A percentile compares a stretch with the other conserved stretches of the same genome.
Conservation (phyloP, 805 yeast species). For the Saccharomyces paradoxus region DNA sequence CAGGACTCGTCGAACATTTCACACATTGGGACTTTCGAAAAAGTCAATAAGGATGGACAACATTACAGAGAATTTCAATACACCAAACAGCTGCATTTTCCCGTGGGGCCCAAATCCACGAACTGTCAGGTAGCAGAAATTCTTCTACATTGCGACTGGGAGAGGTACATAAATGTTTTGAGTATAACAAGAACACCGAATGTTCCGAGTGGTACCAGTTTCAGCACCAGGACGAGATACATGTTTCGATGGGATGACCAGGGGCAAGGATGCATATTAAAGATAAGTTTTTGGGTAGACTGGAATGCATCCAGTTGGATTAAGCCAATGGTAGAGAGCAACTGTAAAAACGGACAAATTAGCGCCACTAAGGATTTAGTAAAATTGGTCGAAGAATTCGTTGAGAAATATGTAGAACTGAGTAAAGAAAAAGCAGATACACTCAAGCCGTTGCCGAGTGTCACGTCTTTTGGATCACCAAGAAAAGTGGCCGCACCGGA, state of each 20-base stretch:
- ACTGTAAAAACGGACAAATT: conserved; percentile 68
- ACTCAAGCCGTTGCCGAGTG: background rate
- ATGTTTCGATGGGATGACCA: conserved; percentile 62
- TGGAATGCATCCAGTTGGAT: conserved; percentile 92
- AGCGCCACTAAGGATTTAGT: conserved; percentile 44
- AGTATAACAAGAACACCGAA: conserved; percentile 73
- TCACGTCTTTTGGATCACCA: background rate
- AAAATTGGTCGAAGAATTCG: conserved; percentile 14
- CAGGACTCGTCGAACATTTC: conserved; percentile 34
- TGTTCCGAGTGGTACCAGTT: conserved; percentile 84
- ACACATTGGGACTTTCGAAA: conserved; percentile 28
- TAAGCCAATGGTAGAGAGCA: conserved; percentile 76
- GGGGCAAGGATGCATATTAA: conserved; percentile 33
- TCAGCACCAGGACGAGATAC: conserved; percentile 63
- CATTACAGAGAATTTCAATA: conserved; percentile 53
- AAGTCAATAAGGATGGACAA: conserved; percentile 33
- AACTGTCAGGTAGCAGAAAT: conserved; percentile 58
- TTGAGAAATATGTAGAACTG: conserved; percentile 12
- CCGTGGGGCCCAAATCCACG: conserved; percentile 92
- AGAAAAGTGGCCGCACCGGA: background rate
- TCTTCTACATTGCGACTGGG: conserved; percentile 42
- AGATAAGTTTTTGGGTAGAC: conserved; percentile 57
- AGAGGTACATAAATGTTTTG: conserved; percentile 48
- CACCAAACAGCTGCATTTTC: conserved; percentile 63
- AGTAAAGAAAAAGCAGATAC: background rate